Conservation (phyloP, 345 rosid species). For the Raphanus sativus region DNA sequence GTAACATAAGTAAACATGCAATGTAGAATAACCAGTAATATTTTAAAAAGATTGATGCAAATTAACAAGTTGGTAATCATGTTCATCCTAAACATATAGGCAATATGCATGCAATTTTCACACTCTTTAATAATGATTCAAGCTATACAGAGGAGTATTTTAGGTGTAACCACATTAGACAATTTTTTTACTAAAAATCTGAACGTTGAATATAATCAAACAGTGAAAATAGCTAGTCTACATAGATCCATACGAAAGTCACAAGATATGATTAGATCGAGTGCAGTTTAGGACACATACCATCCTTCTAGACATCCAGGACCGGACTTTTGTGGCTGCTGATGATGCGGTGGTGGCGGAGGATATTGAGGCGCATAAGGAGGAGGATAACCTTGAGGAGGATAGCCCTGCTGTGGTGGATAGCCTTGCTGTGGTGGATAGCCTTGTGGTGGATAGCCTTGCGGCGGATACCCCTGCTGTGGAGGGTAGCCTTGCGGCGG, state of each 20-base stretch:
- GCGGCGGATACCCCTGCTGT: slow-evolving; percentile 38
- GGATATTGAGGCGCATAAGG: slow-evolving; percentile 75
- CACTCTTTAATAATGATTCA: not conserved
- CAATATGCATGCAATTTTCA: not conserved
- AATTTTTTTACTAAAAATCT: not conserved
- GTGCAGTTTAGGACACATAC: slow-evolving; percentile 34
- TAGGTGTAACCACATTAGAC: not conserved
- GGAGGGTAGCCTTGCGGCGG: slow-evolving; percentile 37
- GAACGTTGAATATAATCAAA: slow-evolving; percentile 3
- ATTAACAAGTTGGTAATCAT: not conserved
- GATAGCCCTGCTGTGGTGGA: slow-evolving; percentile 35
- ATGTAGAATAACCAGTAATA: slow-evolving; percentile 1
- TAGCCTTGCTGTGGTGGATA: slow-evolving; percentile 26
- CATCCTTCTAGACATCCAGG: slow-evolving; percentile 74
- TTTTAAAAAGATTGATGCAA: not conserved
- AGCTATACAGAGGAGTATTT: slow-evolving; percentile 10
- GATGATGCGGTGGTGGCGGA: slow-evolving; percentile 63
- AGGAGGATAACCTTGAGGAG: slow-evolving; percentile 65
- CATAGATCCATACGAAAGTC: not conserved
- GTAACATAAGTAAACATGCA: not conserved
- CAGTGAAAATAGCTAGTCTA: not conserved
- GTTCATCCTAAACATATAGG: not conserved
- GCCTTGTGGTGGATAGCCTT: slow-evolving; percentile 37
- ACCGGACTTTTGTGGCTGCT: slow-evolving; percentile 28
- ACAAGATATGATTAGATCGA: not conserved